Percentiles rank a stretch among this genome's conserved stretches.
Conservation (phyloP, 805 yeast genomes). For the Metschnikowia lunata region DNA sequence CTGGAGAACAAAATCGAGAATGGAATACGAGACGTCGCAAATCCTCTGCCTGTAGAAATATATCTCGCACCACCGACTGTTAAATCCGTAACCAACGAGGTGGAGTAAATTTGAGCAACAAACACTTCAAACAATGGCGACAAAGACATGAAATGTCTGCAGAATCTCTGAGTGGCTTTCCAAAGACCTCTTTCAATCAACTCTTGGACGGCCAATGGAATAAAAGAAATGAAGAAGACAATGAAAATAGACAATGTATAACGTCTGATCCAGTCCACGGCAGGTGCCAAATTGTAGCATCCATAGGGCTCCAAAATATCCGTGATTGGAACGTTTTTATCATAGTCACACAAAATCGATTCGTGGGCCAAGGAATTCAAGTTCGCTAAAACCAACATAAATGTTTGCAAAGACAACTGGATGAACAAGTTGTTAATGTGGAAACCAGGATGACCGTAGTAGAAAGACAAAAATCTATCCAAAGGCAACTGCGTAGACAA, state of each 20-base stretch:
- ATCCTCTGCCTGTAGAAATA: conserved; percentile 79
- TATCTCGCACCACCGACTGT: conserved; percentile 78
- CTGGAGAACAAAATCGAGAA: conserved; percentile 62
- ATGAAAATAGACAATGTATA: conserved; percentile 70
- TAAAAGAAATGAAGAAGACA: conserved; percentile 68
- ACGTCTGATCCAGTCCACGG: conserved; percentile 70
- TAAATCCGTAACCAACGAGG: conserved; percentile 62
- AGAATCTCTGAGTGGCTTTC: conserved; percentile 59
- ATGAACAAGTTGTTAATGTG: conserved; percentile 76
- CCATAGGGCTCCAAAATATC: conserved; percentile 62
- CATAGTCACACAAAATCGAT: conserved; percentile 57
- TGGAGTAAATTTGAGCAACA: conserved; percentile 72
- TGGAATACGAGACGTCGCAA: conserved; percentile 69
- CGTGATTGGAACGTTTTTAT: conserved; percentile 54
- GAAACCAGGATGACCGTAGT: conserved; percentile 84
- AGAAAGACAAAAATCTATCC: conserved; percentile 74
- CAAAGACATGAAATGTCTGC: conserved; percentile 62
- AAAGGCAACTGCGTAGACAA: conserved; percentile 72
- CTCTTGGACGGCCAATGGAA: conserved; percentile 75
- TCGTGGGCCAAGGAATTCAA: conserved; percentile 61
- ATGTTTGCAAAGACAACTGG: conserved; percentile 51
- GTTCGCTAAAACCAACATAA: conserved; percentile 58
- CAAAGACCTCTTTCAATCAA: conserved; percentile 71
- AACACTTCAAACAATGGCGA: conserved; percentile 79
- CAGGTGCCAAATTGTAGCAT: conserved; percentile 67